These are phyloP conservation scores for Abelmoschus esculentus DNA, from an alignment of 345 rosid genomes.

Conservation along the genomic window DNA sequence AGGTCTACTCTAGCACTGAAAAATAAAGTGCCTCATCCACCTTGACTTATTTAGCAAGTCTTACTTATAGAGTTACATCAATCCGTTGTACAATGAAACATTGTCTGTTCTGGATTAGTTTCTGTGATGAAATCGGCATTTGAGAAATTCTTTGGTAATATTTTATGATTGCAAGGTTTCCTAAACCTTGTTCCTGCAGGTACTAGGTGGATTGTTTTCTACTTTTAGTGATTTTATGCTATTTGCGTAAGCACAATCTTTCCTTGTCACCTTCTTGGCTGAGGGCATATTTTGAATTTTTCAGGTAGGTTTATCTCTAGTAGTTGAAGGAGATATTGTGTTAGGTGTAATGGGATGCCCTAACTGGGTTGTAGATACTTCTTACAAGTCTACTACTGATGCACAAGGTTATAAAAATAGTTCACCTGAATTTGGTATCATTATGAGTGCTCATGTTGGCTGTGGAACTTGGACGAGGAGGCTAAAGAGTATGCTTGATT, in stretches of 20 bases:
- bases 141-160: background rate
- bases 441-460: constrained; percentile 71
- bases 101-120: background rate
- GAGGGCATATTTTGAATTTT: constrained; percentile 14
- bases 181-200: background rate
- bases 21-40: background rate
- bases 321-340: constrained; percentile 70
- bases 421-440: constrained; percentile 33
- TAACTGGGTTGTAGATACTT: constrained; percentile 54
- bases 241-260: background rate
- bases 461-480: constrained; percentile 74
- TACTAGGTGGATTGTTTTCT: background rate
- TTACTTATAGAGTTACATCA: background rate
- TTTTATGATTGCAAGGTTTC: background rate
- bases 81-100: background rate
- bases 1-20: background rate
- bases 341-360: constrained; percentile 87
- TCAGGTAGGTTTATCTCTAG: constrained; percentile 91
- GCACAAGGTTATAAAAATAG: constrained; percentile 16
- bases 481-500: constrained; percentile 19
- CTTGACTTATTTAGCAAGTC: background rate
- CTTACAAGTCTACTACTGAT: constrained; percentile 19
- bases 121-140: background rate
- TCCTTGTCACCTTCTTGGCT: constrained; percentile 4
- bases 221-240: background rate